Conservation (phyloP, 164 flowering plant genomes). For the Vitis riparia region DNA sequence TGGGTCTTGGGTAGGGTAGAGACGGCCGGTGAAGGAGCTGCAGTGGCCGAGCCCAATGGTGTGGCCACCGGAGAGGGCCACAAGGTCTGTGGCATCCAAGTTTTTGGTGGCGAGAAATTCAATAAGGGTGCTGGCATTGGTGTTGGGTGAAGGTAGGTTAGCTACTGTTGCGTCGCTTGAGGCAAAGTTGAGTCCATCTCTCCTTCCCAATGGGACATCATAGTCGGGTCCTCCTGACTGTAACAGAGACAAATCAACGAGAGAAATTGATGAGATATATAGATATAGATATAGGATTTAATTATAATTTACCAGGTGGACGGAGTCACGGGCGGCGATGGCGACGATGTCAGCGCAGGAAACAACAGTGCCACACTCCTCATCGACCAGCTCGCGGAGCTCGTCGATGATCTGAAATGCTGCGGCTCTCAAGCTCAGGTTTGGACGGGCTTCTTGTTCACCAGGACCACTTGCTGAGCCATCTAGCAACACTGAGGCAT, state of each 20-base stretch:
- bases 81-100: conserved; percentile 50
- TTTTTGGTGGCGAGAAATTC: conserved; percentile 29
- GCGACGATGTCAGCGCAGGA: conserved; percentile 58
- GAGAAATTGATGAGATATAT: too few species aligned
- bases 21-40: conserved; percentile 48
- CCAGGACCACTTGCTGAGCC: conserved; percentile 58
- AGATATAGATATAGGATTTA: too few species aligned
- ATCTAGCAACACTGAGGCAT: conserved; percentile 57
- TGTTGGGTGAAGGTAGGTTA: conserved; percentile 46
- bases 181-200: conserved; percentile 56
- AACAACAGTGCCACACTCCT: conserved; percentile 41
- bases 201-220: conserved; percentile 57
- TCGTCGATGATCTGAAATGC: conserved; percentile 45
- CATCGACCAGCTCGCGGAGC: conserved; percentile 32
- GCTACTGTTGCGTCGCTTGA: conserved; percentile 31
- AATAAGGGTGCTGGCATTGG: conserved; percentile 27
- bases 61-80: conserved; percentile 78
- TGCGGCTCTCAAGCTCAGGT: conserved; percentile 31
- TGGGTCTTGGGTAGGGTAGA: conserved; percentile 59
- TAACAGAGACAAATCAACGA: background rate
- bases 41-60: conserved; percentile 70
- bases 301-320: conserved; percentile 34
- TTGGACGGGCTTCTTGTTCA: conserved; percentile 48
- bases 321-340: conserved; percentile 64
- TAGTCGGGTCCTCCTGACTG: conserved; percentile 75